Evolutionary conservation across 768 basidiomycete genomes (phyloP), one percentile per base, ranked within the genome.

Genomic region (Lentinula boryana): DNA sequence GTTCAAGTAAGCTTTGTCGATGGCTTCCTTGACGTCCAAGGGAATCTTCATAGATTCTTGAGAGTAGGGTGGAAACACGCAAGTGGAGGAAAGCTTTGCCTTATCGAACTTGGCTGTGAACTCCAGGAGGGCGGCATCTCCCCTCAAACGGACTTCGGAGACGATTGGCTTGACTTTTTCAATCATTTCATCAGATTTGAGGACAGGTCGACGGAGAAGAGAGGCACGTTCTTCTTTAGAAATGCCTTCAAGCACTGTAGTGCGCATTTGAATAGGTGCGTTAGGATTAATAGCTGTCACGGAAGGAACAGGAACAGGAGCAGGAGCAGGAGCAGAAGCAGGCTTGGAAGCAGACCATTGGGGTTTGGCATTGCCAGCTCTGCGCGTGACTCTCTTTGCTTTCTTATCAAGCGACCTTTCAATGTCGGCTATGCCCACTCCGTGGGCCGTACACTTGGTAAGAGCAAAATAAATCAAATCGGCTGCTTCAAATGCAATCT

Each of bases 101-200:
- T 87, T 88, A 76, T 99, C 97, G 69, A 97, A 96, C 72, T 95
- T 95, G 72, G 91, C 88, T 38, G 96, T 95, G 68, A 96, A 79
- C 63, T 91, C 89, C 48, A 91, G 80, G 31, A 99, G 84, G 18
- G 94, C 97, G 0, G 78, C 77, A 71, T 99, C 97, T 46, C 97
- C 96, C 23, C 87, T 83, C 35, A 72, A 71, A 63, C 95, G 87
- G 57, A 99, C 93, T 51, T 88, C 80, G 61, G 92, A 85, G 61
- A 98, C 92, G 68, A 99, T 98, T 36, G 97, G 97, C 69, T 87
- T 87, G 66, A 98, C 97, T 72, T 92, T 93, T 57, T 80, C 78
- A 60, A 98, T 93, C 92, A 97, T 95, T 67, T 92, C 89, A 65
- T 85, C 83, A 13, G 85, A 88, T 68, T 85, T 91, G 67, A 95